phyloP scores from a whole-genome alignment of 768 basidiomycete genomes.

The Amylocystis lapponica region DNA sequence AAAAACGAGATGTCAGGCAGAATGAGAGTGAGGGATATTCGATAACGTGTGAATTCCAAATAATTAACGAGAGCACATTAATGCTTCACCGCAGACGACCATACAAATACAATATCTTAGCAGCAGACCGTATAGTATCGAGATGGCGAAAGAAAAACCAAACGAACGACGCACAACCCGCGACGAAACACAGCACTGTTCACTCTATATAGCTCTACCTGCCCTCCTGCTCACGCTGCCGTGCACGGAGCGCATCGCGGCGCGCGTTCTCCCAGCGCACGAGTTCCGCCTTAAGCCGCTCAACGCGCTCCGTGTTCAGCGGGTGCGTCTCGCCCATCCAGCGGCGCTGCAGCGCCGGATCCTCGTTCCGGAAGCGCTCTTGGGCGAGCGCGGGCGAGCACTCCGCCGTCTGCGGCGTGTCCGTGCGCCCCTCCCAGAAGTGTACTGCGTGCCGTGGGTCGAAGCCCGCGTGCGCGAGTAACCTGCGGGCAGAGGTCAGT shows the following conservation, averaged over 20 bases:
- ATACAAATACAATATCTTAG: too few relatives aligned
- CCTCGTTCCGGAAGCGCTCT: conserved; percentile 32
- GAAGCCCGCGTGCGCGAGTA: conserved; percentile 91
- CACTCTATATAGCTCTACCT: neutral
- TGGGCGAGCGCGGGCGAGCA: conserved; percentile 33
- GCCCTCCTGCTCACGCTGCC: neutral
- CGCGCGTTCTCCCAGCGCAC: conserved; percentile 61
- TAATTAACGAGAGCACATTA: too few relatives aligned
- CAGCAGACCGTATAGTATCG: too few relatives aligned
- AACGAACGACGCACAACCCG: neutral
- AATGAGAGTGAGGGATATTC: too few relatives aligned
- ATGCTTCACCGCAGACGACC: too few relatives aligned
- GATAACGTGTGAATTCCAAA: too few relatives aligned
- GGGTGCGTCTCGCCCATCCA: conserved; percentile 59
- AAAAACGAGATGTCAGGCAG: too few relatives aligned
- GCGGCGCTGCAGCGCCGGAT: conserved; percentile 20
- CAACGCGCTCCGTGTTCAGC: conserved; percentile 56
- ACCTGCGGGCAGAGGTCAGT: conserved; percentile 33
- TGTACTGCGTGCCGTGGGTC: conserved; percentile 76
- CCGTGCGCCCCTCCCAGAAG: conserved; percentile 72
- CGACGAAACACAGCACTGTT: neutral
- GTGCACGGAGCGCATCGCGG: conserved; percentile 12
- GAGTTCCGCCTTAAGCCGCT: conserved; percentile 60
- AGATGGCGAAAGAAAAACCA: too few relatives aligned
- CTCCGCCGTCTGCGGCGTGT: conserved; percentile 33